Percentiles rank a stretch among this genome's conserved stretches.
Conservation (phyloP, 2,329 filamentous ascomycete genomes). For the Fonsecaea erecta region DNA sequence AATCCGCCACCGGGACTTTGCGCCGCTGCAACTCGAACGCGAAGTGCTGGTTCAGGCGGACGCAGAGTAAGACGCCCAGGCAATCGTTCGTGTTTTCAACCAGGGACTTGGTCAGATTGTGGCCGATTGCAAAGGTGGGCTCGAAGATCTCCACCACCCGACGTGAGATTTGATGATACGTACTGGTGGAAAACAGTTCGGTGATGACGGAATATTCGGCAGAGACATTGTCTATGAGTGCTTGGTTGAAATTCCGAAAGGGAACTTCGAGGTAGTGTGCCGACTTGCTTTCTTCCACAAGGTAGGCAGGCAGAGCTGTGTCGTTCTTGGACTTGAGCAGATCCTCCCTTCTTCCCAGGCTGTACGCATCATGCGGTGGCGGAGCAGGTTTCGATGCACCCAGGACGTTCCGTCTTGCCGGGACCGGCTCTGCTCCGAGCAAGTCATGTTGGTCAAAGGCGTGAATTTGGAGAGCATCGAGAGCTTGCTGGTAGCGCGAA, state of each 20-base stretch:
- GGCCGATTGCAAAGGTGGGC: constrained; percentile 83
- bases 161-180: constrained; percentile 74
- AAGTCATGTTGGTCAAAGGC: constrained; percentile 80
- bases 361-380: constrained; percentile 77
- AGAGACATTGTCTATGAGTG: constrained; percentile 88
- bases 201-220: constrained; percentile 94
- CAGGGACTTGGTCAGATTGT: constrained; percentile 74
- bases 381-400: constrained; percentile 46
- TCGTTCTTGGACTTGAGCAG: constrained; percentile 74
- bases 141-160: constrained; percentile 89
- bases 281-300: constrained; percentile 86
- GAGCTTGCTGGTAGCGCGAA: constrained; percentile 78
- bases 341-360: constrained; percentile 83
- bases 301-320: constrained; percentile 78
- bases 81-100: constrained; percentile 79
- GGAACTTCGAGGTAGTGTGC: constrained; percentile 87
- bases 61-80: constrained; percentile 85
- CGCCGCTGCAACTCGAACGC: constrained; percentile 92
- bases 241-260: constrained; percentile 93
- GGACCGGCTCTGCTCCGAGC: constrained; percentile 75
- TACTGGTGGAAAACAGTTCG: constrained; percentile 80
- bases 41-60: constrained; percentile 89
- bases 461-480: constrained; percentile 85
- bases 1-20: constrained; percentile 84
- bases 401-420: constrained; percentile 60